phyloP scores from a whole-genome alignment of 2,329 filamentous ascomycete genomes.

The Calonectria ilicicola region DNA sequence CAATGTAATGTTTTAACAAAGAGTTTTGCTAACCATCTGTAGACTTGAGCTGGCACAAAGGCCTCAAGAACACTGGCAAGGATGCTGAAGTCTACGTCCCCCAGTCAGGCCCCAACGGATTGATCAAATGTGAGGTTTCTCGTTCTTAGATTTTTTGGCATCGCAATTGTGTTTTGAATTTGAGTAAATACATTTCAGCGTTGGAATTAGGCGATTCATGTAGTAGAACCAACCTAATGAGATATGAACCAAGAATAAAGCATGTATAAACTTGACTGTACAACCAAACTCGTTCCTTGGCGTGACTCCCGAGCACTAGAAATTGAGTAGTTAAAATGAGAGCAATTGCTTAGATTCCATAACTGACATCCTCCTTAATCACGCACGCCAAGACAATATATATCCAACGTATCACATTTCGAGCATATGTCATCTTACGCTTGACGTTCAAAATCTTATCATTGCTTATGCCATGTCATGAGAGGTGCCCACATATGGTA shows the following conservation, averaged over 20 bases:
- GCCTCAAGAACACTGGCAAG: conserved; percentile 92
- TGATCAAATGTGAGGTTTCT: conserved; percentile 93
- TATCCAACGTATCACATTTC: not conserved
- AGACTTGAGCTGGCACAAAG: conserved; percentile 98
- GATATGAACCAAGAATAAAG: conserved; percentile 33
- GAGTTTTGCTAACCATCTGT: conserved; percentile 33
- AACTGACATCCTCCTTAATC: not conserved
- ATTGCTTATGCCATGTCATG: conserved; percentile 44
- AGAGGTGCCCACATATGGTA: conserved; percentile 46
- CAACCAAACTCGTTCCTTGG: not conserved
- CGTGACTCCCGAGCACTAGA: not conserved
- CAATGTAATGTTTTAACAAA: conserved; percentile 3
- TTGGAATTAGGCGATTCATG: conserved; percentile 16
- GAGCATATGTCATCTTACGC: not conserved
- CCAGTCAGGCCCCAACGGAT: conserved; percentile 91
- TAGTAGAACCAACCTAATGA: conserved; percentile 30
- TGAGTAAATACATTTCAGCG: conserved; percentile 19
- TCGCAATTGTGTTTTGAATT: conserved; percentile 15
- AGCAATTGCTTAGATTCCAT: not conserved
- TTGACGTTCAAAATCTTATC: not conserved
- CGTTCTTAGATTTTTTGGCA: conserved; percentile 54
- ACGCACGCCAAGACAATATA: not conserved
- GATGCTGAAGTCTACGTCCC: conserved; percentile 96
- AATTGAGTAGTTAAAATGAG: not conserved
- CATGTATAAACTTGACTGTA: conserved; percentile 16